phyloP scores from a whole-genome alignment of 2,329 filamentous ascomycete species.

The Apiospora sp. region DNA sequence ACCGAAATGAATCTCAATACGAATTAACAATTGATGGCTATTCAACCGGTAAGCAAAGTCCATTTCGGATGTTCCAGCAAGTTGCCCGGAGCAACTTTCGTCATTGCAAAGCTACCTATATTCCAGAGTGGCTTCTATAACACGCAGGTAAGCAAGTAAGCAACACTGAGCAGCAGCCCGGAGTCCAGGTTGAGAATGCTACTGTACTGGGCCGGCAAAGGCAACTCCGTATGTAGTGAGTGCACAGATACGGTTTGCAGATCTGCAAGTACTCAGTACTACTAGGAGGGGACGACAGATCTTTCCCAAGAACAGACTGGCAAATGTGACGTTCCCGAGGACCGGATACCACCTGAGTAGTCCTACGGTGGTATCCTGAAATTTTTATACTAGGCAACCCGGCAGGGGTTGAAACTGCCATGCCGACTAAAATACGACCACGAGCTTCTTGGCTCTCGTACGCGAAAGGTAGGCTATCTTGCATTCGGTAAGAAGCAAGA shows the following conservation, averaged over 20 bases:
- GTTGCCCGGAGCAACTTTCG: background rate
- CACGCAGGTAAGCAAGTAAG: too few relatives aligned
- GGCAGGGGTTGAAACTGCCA: slow-evolving; percentile 14
- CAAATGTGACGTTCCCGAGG: background rate
- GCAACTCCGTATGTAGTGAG: too few relatives aligned
- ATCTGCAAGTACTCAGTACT: background rate
- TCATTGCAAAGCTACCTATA: background rate
- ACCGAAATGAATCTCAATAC: background rate
- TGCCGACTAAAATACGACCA: background rate
- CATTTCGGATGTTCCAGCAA: background rate
- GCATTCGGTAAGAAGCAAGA: background rate
- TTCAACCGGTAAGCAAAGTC: background rate
- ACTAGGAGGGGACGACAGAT: background rate
- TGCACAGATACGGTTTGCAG: slow-evolving; percentile 9
- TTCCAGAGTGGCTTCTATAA: background rate
- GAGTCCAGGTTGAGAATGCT: background rate
- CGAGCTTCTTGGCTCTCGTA: slow-evolving; percentile 6
- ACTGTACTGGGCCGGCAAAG: background rate
- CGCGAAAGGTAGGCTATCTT: background rate
- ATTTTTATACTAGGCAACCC: background rate
- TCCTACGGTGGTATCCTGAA: background rate
- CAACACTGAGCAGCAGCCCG: too few relatives aligned
- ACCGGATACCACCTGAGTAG: background rate
- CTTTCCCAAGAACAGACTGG: background rate
- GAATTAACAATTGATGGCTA: background rate